Base-by-base conservation (phyloP, 129 eudicot species). In the Lonicera japonica region DNA sequence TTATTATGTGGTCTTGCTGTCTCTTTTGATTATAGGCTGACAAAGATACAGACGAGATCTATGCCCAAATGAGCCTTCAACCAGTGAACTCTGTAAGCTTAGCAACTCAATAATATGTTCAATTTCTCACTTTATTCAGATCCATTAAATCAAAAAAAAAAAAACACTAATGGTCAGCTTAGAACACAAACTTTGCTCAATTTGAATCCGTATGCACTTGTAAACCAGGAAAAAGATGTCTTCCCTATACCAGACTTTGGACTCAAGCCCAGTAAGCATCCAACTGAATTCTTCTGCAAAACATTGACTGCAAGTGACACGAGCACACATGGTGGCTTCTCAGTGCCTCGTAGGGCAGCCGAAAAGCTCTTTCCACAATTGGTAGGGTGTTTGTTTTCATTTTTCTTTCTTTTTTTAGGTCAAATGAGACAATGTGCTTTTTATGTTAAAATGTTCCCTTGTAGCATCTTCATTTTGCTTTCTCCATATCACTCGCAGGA, bases 31-130 rank as follows among this genome's bases (percentile, higher is more conserved):
- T 25, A 67, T 66, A 94, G 99, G 96, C 99, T 25, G 99, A 94
- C 63, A 94, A 85, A 74, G 99, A 94, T 18, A 94, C 99, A 13
- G 99, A 94, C 70, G 99, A 94, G 74, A 94, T 94, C 68, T 94
- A 80, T 45, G 96, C 99, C 48, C 99, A 94, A 65, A 94, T 94
- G 99, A 94, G 96, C 80, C 99, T 94, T 25, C 99, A 88, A 69
- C 88, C 95, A 15, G 90, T 94, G 61, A 88, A 85, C 64, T 83
- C 96, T 51, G 99, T 94, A 79, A 81, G 96, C 67, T 58, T 16
- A 60, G 58, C 56, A 4, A 13, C 38, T 11, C 0, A 13, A 59
- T 12, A 17, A 50, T 17, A 59, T 20, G 11, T 25, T 25, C 24
- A 15, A 7, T 14, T 17, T n/a, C 11, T 58, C 47, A 45, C 3